Base-by-base conservation (phyloP, 2,329 filamentous ascomycete genomes). In the Ophiostoma angusticollis region DNA sequence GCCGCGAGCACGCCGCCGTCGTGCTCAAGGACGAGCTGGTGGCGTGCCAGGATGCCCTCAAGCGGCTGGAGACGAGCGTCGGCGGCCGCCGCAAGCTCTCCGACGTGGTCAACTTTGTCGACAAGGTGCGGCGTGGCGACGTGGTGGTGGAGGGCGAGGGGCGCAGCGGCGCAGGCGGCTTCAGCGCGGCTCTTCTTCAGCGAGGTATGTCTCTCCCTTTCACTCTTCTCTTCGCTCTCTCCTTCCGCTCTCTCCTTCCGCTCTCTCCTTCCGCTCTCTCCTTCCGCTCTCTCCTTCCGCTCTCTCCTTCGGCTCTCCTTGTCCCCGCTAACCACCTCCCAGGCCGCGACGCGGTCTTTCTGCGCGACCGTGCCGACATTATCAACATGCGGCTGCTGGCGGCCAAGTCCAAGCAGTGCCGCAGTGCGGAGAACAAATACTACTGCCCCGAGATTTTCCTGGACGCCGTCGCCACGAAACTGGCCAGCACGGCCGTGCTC, bases 401-500 rank as follows among this genome's bases (percentile, higher is more conserved):
- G 31, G 70, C 94, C 41, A 91, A 89, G 58, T 91, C 84, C 13
- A 85, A 89, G 57, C 87, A 94, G 61, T 98, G 91, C 61, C 72
- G 78, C 43, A 75, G 66, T 48, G 70, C 80, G 49, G 80, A 80
- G 53, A 94, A 94, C 66, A 95, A 95, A 64, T 95, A 96, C 62
- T 77, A 91, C 62, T 98, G 91, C 54, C 91, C 91, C 0, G 91
- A 98, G 57, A 75, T 98, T 13, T 98, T 98, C 65, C 75, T 98
- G n/a, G 87, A 98, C 53, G 86, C 93, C 3, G 91, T 94, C 2
- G 87, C 91, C 2, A 84, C 87, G 49, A 96, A 96, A 61, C 73
- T 98, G 35, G 93, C 89, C 3, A 81, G 85, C 2, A 98, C 91
- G 0, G 89, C 91, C 2, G 91, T 98, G 8, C 74, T 98, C 0